Evolutionary conservation across 495 filamentous ascomycete species (phyloP), one percentile per base, ranked within the genome.

Genomic region (Penicillium dipodomyicola): DNA sequence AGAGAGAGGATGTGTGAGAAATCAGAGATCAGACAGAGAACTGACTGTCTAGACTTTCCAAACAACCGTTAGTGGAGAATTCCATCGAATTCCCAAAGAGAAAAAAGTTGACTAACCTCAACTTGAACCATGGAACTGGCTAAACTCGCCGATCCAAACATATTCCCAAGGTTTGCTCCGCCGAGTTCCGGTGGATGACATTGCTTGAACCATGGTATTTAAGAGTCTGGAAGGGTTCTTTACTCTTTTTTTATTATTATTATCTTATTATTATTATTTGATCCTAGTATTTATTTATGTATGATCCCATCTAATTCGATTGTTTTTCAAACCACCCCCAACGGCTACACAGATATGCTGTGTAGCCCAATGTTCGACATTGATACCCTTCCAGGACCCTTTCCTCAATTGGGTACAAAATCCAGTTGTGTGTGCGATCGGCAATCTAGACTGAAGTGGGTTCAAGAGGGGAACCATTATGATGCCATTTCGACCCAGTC

Each of bases 391-490:
- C 44, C 53, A 30, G 53, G 44, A 42, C 48, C 48, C 41, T 46
- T 37, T 32, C 15, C 22, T 42, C 11, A 42, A 29, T 41, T 30
- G 42, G 5, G 19, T 35, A 15, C 11, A 17, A 39, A 39, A 12
- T 11, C 23, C 4, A 29, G 0, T 25, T 20, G 14, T 49, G 32
- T 56, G 61, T 43, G 54, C 56, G 64, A 64, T 66, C 64, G 61
- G 58, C 64, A 17, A 49, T 66, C 64, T 66, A 66, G 64, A 66
- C 61, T 52, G 3, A 33, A 23, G 60, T 60, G 56, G 63, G 53
- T 45, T 10, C 22, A 41, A 25, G 23, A 43, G 27, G 33, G 22
- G 40, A 30, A 42, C 37, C 35, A 59, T 40, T 66, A 66, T 66
- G 64, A 66, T 66, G 61, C 35, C 52, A 59, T 55, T 32, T n/a